Conservation (phyloP, 768 basidiomycete genomes). For the Naganishia vaughanmartiniae region DNA sequence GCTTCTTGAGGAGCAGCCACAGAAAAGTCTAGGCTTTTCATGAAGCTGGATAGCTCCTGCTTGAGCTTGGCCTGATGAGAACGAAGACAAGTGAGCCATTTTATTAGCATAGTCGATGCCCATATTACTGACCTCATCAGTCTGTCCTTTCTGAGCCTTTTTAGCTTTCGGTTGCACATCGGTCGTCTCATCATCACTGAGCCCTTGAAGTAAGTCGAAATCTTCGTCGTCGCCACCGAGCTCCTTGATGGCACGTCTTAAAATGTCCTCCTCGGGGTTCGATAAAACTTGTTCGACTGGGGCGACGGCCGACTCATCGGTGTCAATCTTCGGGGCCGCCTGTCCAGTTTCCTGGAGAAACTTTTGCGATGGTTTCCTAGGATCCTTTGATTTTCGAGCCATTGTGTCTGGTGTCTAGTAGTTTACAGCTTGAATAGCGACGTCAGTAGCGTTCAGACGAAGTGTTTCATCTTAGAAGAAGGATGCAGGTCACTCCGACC, state of each 20-base stretch:
- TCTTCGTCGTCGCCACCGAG: conserved; percentile 51
- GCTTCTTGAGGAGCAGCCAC: conserved; percentile 43
- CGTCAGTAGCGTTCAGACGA: background rate
- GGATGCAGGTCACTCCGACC: background rate
- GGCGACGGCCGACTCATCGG: background rate
- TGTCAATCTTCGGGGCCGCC: background rate
- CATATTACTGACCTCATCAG: conserved; percentile 29
- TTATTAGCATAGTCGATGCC: background rate
- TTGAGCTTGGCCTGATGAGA: conserved; percentile 41
- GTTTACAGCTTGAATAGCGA: background rate
- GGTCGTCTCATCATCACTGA: conserved; percentile 45
- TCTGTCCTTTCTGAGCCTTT: conserved; percentile 16
- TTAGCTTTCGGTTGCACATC: conserved; percentile 30
- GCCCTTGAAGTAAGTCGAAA: conserved; percentile 43
- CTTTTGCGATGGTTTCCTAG: conserved; percentile 30
- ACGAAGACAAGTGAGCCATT: background rate
- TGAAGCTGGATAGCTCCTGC: conserved; percentile 46
- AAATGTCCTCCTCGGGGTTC: background rate
- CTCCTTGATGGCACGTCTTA: conserved; percentile 46
- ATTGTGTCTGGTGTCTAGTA: background rate
- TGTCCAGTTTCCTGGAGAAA: conserved; percentile 26
- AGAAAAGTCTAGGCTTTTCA: conserved; percentile 49
- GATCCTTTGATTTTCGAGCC: conserved; percentile 33
- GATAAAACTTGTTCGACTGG: background rate
- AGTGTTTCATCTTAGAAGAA: background rate